These are phyloP conservation scores for Mariannaea sp. DNA, from an alignment of 2,329 filamentous ascomycete species.

Conservation along the genomic window DNA sequence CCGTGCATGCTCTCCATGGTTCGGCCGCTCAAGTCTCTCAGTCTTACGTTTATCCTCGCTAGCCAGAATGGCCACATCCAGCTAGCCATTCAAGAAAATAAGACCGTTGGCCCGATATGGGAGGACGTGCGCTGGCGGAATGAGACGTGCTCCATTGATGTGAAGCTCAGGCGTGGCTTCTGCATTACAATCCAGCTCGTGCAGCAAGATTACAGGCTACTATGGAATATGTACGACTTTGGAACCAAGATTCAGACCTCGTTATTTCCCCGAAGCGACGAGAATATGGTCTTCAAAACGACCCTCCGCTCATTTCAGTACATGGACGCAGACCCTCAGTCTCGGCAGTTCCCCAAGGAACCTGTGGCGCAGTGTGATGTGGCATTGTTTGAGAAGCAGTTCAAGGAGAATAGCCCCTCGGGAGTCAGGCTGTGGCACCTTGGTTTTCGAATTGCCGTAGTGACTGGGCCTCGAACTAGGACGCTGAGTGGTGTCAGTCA, in stretches of 20 bases:
- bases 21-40: constrained; percentile 69
- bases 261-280: constrained; percentile 70
- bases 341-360: constrained; percentile 76
- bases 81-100: constrained; percentile 71
- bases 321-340: constrained; percentile 72
- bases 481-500: constrained; percentile 79
- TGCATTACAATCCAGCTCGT: constrained; percentile 71
- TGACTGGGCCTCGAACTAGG: constrained; percentile 78
- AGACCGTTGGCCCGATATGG: constrained; percentile 74
- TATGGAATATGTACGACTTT: constrained; percentile 87
- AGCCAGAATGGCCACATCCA: constrained; percentile 82
- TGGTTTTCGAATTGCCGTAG: constrained; percentile 77
- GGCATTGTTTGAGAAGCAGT: constrained; percentile 73
- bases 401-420: constrained; percentile 71
- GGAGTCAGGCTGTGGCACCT: constrained; percentile 75
- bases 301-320: constrained; percentile 79
- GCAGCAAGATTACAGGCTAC: constrained; percentile 75
- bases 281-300: constrained; percentile 70
- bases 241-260: constrained; percentile 75
- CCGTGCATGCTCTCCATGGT: constrained; percentile 78
- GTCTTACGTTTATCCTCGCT: constrained; percentile 73
- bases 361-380: constrained; percentile 72
- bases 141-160: constrained; percentile 65
- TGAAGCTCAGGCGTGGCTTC: constrained; percentile 78
- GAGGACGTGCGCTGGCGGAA: constrained; percentile 81